Evolutionary conservation across 768 basidiomycete species (phyloP).

Genomic region (Kwoniella sp.): DNA sequence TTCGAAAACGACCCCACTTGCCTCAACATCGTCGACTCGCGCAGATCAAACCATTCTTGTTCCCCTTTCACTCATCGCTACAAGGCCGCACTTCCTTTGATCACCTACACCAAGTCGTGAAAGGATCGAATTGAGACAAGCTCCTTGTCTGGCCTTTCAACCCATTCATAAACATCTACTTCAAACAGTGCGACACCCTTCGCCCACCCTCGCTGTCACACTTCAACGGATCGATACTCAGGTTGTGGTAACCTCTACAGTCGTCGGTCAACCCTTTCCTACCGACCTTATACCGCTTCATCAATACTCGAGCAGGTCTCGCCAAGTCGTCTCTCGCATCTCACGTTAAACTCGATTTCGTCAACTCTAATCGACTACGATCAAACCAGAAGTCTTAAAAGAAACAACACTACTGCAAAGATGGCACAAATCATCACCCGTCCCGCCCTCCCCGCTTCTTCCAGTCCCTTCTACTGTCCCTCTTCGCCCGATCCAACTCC

Average conservation of each 20-base stretch:
- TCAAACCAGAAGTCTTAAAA: neutral
- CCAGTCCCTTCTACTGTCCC: conserved; percentile 27
- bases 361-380: neutral
- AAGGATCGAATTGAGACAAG: conserved; percentile 12
- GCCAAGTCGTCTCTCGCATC: neutral
- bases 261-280: neutral
- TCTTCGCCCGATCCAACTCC: conserved; percentile 48
- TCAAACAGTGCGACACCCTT: neutral
- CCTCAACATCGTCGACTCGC: neutral
- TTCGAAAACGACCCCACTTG: conserved; percentile 1
- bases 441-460: conserved; percentile 20
- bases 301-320: conserved; percentile 13
- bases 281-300: neutral
- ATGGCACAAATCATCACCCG: conserved; percentile 36
- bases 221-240: conserved; percentile 2
- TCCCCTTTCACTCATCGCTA: conserved; percentile 9
- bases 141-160: conserved; percentile 1
- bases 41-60: conserved; percentile 7
- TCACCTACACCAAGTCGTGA: conserved; percentile 10
- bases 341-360: neutral
- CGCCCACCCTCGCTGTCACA: neutral
- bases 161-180: neutral
- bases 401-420: conserved; percentile 1
- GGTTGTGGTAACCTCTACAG: conserved; percentile 21
- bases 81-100: conserved; percentile 12